A percentile compares a stretch with the other conserved stretches of the same genome.
Conservation (phyloP, 768 basidiomycete species). For the Boletus edulis region DNA sequence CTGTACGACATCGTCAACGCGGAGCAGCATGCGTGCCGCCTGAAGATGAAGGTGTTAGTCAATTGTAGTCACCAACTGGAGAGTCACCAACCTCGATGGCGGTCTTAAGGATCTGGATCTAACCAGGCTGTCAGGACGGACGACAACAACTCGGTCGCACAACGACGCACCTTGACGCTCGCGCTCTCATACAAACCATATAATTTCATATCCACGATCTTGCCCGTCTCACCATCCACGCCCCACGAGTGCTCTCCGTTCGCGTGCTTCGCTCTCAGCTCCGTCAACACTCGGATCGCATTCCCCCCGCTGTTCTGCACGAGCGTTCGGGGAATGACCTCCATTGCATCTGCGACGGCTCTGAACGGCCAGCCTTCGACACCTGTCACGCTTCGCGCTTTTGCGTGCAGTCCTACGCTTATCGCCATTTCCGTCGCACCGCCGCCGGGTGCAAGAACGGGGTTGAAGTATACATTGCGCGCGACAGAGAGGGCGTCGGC, state of each 20-base stretch:
- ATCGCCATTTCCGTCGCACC: conserved; percentile 99
- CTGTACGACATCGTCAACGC: conserved; percentile 94
- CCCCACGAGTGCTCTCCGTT: conserved; percentile 91
- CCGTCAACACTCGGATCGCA: conserved; percentile 89
- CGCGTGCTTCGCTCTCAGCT: conserved; percentile 94
- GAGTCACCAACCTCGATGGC: conserved; percentile 73
- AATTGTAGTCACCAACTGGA: neutral
- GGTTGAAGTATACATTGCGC: conserved; percentile 96
- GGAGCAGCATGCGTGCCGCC: conserved; percentile 87
- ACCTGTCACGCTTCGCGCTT: conserved; percentile 77
- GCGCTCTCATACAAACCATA: conserved; percentile 96
- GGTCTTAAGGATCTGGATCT: conserved; percentile 96
- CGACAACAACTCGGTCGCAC: neutral
- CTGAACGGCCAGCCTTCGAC: conserved; percentile 90
- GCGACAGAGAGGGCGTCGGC: conserved; percentile 98
- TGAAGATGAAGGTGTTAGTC: conserved; percentile 20
- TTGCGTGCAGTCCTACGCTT: conserved; percentile 78
- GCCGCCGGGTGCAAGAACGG: conserved; percentile 88
- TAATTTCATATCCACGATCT: conserved; percentile 91
- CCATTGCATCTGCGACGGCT: conserved; percentile 94
- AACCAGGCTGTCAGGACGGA: neutral
- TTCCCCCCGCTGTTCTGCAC: conserved; percentile 96
- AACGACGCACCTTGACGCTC: conserved; percentile 73
- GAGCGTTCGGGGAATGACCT: conserved; percentile 93
- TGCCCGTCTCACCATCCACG: conserved; percentile 94